Conservation (phyloP, 768 basidiomycete species). For the Pleurotus salmoneostramineus region DNA sequence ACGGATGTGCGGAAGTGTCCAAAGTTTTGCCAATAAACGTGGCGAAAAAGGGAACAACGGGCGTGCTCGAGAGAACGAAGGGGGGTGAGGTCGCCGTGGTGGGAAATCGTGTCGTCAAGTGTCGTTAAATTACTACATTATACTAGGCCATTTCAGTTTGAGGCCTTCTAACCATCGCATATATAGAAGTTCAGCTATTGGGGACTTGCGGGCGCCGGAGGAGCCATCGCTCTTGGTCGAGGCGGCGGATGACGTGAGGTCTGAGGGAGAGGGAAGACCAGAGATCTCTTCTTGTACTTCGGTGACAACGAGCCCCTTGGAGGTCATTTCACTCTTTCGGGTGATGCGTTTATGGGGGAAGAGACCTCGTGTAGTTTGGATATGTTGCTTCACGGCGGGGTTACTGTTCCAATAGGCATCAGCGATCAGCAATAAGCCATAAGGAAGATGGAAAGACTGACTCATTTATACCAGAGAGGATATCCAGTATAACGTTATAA, state of each 20-base stretch:
- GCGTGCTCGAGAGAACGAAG: not conserved
- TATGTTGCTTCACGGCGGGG: conserved; percentile 71
- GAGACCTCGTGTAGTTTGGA: conserved; percentile 75
- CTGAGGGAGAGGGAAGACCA: conserved; percentile 34
- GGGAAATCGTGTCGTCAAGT: conserved; percentile 3
- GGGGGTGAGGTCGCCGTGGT: conserved; percentile 1
- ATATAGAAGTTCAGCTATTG: conserved; percentile 94
- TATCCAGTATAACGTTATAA: conserved; percentile 84
- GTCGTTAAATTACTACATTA: conserved; percentile 37
- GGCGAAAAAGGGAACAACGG: not conserved
- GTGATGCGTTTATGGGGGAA: conserved; percentile 79
- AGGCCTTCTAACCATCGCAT: conserved; percentile 95
- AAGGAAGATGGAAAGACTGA: conserved; percentile 32
- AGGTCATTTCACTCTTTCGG: conserved; percentile 82
- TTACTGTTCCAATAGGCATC: conserved; percentile 46
- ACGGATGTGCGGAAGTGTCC: not conserved
- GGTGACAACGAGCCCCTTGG: conserved; percentile 78
- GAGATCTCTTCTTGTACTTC: conserved; percentile 75
- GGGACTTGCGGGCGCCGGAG: conserved; percentile 61
- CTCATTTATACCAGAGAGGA: conserved; percentile 90
- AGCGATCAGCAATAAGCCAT: not conserved
- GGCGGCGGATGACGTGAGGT: conserved; percentile 16
- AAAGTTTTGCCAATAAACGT: not conserved
- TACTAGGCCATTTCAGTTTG: conserved; percentile 85
- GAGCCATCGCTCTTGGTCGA: conserved; percentile 33